phyloP scores from a whole-genome alignment of 179 eudicot genomes.

The Actinidia arguta region DNA sequence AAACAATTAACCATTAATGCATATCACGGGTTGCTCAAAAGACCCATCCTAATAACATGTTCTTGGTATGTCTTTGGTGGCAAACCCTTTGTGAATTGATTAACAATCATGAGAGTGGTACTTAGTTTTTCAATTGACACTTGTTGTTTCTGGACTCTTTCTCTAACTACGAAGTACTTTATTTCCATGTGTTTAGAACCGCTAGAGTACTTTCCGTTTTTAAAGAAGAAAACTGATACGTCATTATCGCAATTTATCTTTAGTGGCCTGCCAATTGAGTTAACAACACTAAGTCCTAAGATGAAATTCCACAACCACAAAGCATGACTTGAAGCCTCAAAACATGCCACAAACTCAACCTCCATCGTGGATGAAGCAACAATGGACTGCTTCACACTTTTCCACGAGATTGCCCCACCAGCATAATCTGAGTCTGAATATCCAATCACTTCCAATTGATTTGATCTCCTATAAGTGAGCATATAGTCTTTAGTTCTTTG shows the following conservation, averaged over 20 bases:
- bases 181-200: background rate
- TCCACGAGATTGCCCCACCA: background rate
- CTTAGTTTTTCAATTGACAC: background rate
- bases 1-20: too few species aligned
- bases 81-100: background rate
- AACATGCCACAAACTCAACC: background rate
- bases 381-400: background rate
- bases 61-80: background rate
- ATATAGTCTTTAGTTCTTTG: too few species aligned
- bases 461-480: too few species aligned
- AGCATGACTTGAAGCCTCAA: constrained; percentile 5
- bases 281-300: background rate
- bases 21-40: background rate
- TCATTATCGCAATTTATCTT: background rate
- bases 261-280: constrained; percentile 2
- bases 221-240: background rate
- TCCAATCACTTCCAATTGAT: too few species aligned
- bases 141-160: background rate
- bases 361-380: too few species aligned
- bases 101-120: background rate
- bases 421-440: too few species aligned
- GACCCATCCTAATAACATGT: background rate
- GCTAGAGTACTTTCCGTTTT: background rate
- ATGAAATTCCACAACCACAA: background rate
- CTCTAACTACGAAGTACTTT: background rate